phyloP scores from a whole-genome alignment of 768 basidiomycete genomes.

The Sistotremastrum niveocremeum region DNA sequence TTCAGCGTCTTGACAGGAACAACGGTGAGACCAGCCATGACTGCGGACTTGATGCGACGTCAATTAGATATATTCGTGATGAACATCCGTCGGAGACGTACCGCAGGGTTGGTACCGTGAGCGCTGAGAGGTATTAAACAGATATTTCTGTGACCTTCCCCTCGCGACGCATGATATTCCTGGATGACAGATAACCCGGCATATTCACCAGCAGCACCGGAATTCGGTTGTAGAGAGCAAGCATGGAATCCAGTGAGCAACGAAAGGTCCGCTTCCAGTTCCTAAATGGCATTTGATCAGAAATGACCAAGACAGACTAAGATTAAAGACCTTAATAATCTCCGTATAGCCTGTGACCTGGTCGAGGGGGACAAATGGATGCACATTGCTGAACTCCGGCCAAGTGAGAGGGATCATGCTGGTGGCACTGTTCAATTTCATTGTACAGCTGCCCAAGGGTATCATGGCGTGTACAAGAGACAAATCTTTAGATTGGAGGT shows the following conservation, averaged over 20 bases:
- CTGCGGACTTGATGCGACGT: constrained; percentile 55
- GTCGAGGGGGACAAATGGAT: constrained; percentile 84
- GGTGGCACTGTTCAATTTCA: constrained; percentile 97
- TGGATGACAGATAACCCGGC: constrained; percentile 89
- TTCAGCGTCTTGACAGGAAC: constrained; percentile 82
- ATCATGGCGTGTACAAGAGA: constrained; percentile 95
- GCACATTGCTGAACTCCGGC: constrained; percentile 81
- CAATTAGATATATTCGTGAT: constrained; percentile 7
- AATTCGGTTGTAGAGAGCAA: constrained; percentile 96
- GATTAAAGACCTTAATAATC: constrained; percentile 51
- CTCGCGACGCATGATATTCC: constrained; percentile 85
- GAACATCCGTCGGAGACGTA: constrained; percentile 25
- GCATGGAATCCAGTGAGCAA: constrained; percentile 94
- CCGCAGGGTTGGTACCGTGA: constrained; percentile 97
- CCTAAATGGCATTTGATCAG: constrained; percentile 29
- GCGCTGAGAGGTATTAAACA: constrained; percentile 93
- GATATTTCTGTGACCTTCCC: constrained; percentile 74
- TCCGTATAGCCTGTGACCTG: constrained; percentile 81
- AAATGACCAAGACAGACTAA: background rate
- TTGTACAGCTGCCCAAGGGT: constrained; percentile 87
- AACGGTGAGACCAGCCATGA: constrained; percentile 95
- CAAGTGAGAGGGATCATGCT: constrained; percentile 96
- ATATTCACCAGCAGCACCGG: constrained; percentile 96
- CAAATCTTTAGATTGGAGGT: constrained; percentile 88
- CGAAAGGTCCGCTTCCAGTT: constrained; percentile 83